phyloP scores from a whole-genome alignment of 2,329 filamentous ascomycete species.

The Aureobasidium sp. region DNA sequence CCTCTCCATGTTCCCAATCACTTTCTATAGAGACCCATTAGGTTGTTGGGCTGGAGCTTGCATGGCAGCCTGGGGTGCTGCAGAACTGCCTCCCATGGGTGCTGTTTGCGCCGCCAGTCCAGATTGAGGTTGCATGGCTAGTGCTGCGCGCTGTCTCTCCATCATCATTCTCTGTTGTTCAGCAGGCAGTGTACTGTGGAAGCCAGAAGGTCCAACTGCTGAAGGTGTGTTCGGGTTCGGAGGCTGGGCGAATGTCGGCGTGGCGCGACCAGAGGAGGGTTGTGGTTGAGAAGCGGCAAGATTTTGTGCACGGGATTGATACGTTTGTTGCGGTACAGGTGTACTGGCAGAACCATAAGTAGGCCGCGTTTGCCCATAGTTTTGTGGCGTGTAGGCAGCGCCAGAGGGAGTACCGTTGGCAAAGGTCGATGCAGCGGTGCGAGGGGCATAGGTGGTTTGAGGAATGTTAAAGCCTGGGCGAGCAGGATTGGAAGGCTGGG shows the following conservation, averaged over 20 bases:
- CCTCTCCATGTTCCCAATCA: neutral
- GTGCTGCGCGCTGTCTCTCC: conserved; percentile 27
- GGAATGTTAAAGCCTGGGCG: conserved; percentile 1
- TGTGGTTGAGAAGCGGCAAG: conserved; percentile 13
- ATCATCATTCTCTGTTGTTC: conserved; percentile 28
- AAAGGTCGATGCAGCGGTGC: conserved; percentile 15
- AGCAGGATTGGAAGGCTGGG: conserved; percentile 1
- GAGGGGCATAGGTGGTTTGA: neutral
- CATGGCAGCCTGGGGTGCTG: conserved; percentile 5
- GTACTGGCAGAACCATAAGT: conserved; percentile 4
- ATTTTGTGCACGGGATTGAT: neutral
- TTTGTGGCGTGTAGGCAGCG: conserved; percentile 1
- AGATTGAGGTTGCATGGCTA: conserved; percentile 24
- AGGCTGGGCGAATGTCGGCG: conserved; percentile 22
- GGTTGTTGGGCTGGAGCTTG: neutral
- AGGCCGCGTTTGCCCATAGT: conserved; percentile 4
- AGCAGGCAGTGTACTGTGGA: conserved; percentile 23
- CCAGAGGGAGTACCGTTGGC: conserved; percentile 3
- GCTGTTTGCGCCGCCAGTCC: conserved; percentile 12
- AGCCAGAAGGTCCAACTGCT: conserved; percentile 20
- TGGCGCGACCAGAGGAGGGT: conserved; percentile 21
- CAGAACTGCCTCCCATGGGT: neutral
- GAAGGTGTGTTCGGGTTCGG: conserved; percentile 15
- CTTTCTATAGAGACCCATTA: conserved; percentile 1
- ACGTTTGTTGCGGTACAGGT: neutral